Percentiles rank a stretch among this genome's conserved stretches.
Evolutionary conservation across 352 stramenopile genomes (phyloP).

Genomic region (Pythium scleroteichum): DNA sequence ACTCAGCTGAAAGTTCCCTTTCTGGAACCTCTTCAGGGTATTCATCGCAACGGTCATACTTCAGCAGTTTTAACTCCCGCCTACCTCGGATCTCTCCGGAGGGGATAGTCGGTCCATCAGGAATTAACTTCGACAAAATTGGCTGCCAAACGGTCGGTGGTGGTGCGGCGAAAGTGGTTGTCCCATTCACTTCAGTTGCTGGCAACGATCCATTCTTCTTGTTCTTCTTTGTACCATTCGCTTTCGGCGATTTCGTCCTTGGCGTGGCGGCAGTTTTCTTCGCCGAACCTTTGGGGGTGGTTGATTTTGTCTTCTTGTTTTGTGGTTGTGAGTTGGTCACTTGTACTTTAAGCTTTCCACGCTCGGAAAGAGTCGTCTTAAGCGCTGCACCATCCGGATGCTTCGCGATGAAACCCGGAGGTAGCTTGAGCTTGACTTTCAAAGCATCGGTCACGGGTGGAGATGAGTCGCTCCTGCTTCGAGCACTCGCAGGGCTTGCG

Average conservation of each 20-base stretch:
- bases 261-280: slow-evolving; percentile 23
- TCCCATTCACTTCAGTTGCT: not conserved
- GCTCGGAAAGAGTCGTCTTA: slow-evolving; percentile 22
- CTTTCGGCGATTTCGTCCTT: slow-evolving; percentile 13
- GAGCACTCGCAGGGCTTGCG: slow-evolving; percentile 13
- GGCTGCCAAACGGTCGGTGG: slow-evolving; percentile 16
- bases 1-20: slow-evolving; percentile 56
- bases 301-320: slow-evolving; percentile 38
- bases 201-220: not conserved
- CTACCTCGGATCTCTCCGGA: slow-evolving; percentile 58
- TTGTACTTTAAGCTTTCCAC: slow-evolving; percentile 44
- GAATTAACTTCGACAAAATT: slow-evolving; percentile 62
- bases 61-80: slow-evolving; percentile 55
- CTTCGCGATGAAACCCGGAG: slow-evolving; percentile 31
- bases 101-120: slow-evolving; percentile 55
- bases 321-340: slow-evolving; percentile 40
- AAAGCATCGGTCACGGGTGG: slow-evolving; percentile 19
- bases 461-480: slow-evolving; percentile 27
- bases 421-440: slow-evolving; percentile 33
- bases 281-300: slow-evolving; percentile 15
- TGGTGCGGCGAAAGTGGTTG: not conserved
- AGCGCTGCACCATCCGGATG: slow-evolving; percentile 22
- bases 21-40: slow-evolving; percentile 58
- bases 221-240: slow-evolving; percentile 19
- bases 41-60: slow-evolving; percentile 26